These are phyloP conservation scores for Clonostachys rhizophaga DNA, from an alignment of 2,329 filamentous ascomycete species.

Conservation along the genomic window DNA sequence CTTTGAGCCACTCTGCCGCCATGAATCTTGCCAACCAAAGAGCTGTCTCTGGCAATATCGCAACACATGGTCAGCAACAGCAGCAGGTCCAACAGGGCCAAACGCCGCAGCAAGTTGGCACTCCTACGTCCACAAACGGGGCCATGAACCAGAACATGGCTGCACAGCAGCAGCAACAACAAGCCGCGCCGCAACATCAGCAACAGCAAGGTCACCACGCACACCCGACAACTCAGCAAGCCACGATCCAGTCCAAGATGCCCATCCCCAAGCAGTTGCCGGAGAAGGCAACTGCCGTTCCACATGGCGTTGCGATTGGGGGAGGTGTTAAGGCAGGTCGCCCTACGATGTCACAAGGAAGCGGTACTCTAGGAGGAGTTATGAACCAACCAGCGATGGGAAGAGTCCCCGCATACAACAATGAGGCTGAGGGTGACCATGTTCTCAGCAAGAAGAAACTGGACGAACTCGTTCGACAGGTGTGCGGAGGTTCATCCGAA, in stretches of 20 bases:
- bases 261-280: conserved; percentile 77
- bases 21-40: conserved; percentile 6
- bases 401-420: conserved; percentile 76
- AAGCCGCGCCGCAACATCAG: conserved; percentile 9
- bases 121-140: background rate
- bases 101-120: conserved; percentile 9
- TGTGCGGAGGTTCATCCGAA: conserved; percentile 75
- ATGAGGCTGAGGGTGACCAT: conserved; percentile 88
- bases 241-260: conserved; percentile 57
- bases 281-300: conserved; percentile 61
- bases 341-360: conserved; percentile 80
- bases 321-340: conserved; percentile 60
- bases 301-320: conserved; percentile 67
- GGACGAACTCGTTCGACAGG: conserved; percentile 89
- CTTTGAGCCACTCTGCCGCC: conserved; percentile 6
- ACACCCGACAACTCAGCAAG: conserved; percentile 38
- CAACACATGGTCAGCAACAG: conserved; percentile 9
- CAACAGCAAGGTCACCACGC: conserved; percentile 39
- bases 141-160: background rate
- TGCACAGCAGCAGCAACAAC: conserved; percentile 3
- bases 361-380: conserved; percentile 71
- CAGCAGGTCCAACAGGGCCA: conserved; percentile 4
- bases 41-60: conserved; percentile 10
- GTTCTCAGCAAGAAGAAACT: conserved; percentile 98
- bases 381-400: conserved; percentile 83